Conservation (phyloP, 768 basidiomycete genomes). For the Tricholoma bakamatsutake region DNA sequence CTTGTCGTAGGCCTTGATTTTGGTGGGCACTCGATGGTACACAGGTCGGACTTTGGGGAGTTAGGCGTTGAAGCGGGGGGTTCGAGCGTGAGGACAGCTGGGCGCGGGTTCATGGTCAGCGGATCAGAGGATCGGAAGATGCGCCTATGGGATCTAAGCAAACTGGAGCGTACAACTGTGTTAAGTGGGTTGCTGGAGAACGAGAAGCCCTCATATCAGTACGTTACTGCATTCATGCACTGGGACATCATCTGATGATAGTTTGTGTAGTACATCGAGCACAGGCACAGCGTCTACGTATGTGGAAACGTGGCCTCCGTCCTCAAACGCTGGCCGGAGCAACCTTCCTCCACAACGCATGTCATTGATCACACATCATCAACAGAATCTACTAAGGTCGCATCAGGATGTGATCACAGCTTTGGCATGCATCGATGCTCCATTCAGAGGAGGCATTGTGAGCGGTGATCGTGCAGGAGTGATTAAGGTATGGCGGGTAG, state of each 20-base stretch:
- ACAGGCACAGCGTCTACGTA: slow-evolving; percentile 44
- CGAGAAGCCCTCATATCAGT: slow-evolving; percentile 80
- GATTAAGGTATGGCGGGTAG: slow-evolving; percentile 86
- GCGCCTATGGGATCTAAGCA: slow-evolving; percentile 81
- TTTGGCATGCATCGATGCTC: slow-evolving; percentile 82
- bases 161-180: slow-evolving; percentile 66
- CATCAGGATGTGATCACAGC: slow-evolving; percentile 91
- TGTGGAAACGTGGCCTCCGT: slow-evolving; percentile 58
- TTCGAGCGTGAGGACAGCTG: slow-evolving; percentile 31
- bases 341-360: slow-evolving; percentile 72
- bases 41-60: slow-evolving; percentile 47
- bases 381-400: slow-evolving; percentile 76
- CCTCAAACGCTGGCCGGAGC: slow-evolving; percentile 39
- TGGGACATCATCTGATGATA: background rate
- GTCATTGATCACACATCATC: slow-evolving; percentile 72
- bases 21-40: slow-evolving; percentile 55
- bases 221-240: slow-evolving; percentile 9
- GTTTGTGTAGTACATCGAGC: slow-evolving; percentile 25
- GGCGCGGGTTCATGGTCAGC: slow-evolving; percentile 72
- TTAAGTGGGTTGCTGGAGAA: slow-evolving; percentile 71
- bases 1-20: slow-evolving; percentile 73
- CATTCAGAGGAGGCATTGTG: slow-evolving; percentile 89
- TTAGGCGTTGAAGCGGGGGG: slow-evolving; percentile 31
- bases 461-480: slow-evolving; percentile 87
- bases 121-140: slow-evolving; percentile 90